Conservation (phyloP, 1,139 yeast genomes). For the Schwanniomyces etchellsii region DNA sequence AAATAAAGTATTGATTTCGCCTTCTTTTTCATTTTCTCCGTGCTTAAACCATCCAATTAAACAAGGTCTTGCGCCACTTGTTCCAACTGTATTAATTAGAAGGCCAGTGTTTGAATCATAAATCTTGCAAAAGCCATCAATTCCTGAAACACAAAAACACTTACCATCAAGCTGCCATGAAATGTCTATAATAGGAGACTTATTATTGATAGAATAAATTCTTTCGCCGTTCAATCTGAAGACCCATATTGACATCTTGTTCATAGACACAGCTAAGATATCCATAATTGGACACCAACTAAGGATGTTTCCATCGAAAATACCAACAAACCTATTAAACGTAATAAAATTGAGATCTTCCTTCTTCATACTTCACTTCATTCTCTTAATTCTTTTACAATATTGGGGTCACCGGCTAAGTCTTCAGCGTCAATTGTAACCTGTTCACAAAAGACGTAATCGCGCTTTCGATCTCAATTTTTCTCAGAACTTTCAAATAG, state of each 20-base stretch:
- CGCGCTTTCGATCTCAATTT: no score
- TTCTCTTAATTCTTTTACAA: no score
- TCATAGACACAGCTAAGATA: slow-evolving; percentile 44
- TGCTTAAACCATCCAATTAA: slow-evolving; percentile 20
- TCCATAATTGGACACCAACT: slow-evolving; percentile 57
- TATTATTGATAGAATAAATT: slow-evolving; percentile 44
- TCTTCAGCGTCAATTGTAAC: no score
- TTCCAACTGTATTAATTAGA: slow-evolving; percentile 20
- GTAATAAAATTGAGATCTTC: slow-evolving; percentile 3
- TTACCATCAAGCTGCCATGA: slow-evolving; percentile 33
- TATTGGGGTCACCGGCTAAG: no score
- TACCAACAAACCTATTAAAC: slow-evolving; percentile 26
- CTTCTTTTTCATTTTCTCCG: not conserved
- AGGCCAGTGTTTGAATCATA: slow-evolving; percentile 48
- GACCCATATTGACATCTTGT: slow-evolving; percentile 44
- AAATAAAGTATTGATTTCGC: slow-evolving; percentile 13
- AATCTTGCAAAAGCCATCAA: slow-evolving; percentile 39
- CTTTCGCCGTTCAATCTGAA: slow-evolving; percentile 52
- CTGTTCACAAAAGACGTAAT: no score
- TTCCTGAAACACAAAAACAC: slow-evolving; percentile 40
- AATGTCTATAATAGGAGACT: slow-evolving; percentile 28
- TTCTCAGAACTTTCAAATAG: no score
- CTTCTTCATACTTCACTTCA: slow-evolving; percentile 2
- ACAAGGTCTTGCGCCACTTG: slow-evolving; percentile 14
- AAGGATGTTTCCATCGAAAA: slow-evolving; percentile 36